Base-by-base conservation (phyloP, 129 eudicot species). In the Escallonia rubra region DNA sequence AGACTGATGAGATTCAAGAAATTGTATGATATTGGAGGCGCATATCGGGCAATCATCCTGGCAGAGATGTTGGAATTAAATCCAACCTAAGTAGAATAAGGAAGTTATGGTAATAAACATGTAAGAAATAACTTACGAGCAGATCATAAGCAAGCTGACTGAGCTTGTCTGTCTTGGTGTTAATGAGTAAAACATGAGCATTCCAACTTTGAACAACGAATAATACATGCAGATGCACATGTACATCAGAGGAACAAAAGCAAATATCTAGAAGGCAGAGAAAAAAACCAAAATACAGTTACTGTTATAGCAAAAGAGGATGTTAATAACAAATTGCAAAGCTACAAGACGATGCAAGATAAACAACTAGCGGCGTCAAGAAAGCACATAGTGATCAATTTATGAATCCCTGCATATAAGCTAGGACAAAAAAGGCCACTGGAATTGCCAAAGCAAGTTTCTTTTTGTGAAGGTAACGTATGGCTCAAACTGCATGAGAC, bases 41-140 rank as follows among this genome's bases (percentile, higher is more conserved):
- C 98, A 82, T 92, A 92, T 48, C 98, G 95, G 63, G 98, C 98
- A 78, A 92, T 91, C 98, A 92, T 88, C 81, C 96, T 88, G 89
- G 53, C 9, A 57, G 42, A 70, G 52, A 71, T 45, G 43, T 52
- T 51, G 57, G 57, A 41, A 67, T 15, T 13, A 23, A 78, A 54
- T 49, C 43, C 43, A 8, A 46, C 34, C 8, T 12, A n/a, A 41
- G 6, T 14, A 12, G 2, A 23, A 23, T 23, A 23, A 23, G 34
- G 34, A 23, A 45, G 15, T 12, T 3, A 54, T 57, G 49, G 42
- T 15, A 61, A 43, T 23, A 23, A 43, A 41, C 49, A 46, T 39
- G 41, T 10, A 72, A 75, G 6, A 66, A 61, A 52, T 16, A 59
- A 62, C 98, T 79, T 84, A 92, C 96, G 98, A 88, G 89, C 96